A percentile compares a stretch with the other conserved stretches of the same genome.
Conservation (phyloP, 225 moss, liverwort and hornwort species). For the Bryoerythrophyllum caledonicum region DNA sequence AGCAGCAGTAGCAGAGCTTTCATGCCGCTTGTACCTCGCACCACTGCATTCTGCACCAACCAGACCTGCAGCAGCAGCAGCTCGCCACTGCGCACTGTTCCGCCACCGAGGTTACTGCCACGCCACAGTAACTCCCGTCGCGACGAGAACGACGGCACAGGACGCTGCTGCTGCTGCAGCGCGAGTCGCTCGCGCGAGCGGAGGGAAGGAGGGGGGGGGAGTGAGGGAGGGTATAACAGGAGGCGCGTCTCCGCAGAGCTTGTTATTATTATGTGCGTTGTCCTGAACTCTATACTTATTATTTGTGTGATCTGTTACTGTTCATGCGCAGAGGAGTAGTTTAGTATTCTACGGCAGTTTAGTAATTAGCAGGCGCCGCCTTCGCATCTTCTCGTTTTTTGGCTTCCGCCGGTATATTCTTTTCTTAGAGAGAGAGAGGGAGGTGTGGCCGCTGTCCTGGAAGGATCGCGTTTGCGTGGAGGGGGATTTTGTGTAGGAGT, state of each 20-base stretch:
- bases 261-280: background rate
- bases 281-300: constrained; percentile 3
- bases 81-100: constrained; percentile 15
- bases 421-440: background rate
- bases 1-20: background rate
- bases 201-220: background rate
- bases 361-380: constrained; percentile 35
- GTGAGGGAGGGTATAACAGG: background rate
- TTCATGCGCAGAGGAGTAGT: constrained; percentile 25
- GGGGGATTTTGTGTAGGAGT: constrained; percentile 8
- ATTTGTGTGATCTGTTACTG: constrained; percentile 36
- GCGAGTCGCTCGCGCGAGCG: background rate
- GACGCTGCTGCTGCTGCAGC: background rate
- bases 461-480: constrained; percentile 1
- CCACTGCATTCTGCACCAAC: constrained; percentile 23
- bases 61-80: constrained; percentile 18
- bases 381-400: constrained; percentile 45
- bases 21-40: constrained; percentile 10
- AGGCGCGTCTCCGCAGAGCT: constrained; percentile 5
- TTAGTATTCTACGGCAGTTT: constrained; percentile 33
- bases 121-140: constrained; percentile 18
- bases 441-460: constrained; percentile 23
- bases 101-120: constrained; percentile 15
- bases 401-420: constrained; percentile 35
- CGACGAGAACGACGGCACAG: constrained; percentile 1